A percentile compares a stretch with the other conserved stretches of the same genome.
These are phyloP conservation scores for Gonium pectorale DNA, from an alignment of 139 green algal species.

Conservation along the genomic window DNA sequence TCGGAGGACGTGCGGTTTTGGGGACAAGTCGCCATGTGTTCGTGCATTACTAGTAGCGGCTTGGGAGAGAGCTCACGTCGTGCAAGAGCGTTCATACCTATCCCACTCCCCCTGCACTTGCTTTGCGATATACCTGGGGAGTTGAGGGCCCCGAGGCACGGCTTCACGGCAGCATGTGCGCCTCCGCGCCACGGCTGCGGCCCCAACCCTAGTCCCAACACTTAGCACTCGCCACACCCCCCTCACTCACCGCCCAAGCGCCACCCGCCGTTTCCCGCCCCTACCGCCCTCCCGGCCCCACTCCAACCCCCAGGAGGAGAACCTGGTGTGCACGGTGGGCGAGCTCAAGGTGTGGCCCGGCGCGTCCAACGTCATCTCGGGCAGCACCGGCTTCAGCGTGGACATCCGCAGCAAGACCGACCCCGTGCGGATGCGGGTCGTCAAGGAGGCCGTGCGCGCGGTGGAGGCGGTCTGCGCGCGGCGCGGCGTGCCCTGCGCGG, in stretches of 20 bases:
- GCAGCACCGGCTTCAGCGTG: conserved; percentile 71
- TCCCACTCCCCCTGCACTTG: too few relatives aligned
- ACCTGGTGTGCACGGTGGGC: conserved; percentile 94
- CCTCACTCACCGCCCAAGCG: not conserved
- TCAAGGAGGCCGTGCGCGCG: conserved; percentile 27
- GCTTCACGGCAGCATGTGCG: too few relatives aligned
- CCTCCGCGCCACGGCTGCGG: too few relatives aligned
- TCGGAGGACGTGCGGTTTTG: too few relatives aligned
- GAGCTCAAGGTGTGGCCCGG: conserved; percentile 81
- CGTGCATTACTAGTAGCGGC: too few relatives aligned
- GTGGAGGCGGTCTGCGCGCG: conserved; percentile 55
- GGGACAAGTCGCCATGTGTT: too few relatives aligned
- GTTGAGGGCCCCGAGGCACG: too few relatives aligned
- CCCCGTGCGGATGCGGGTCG: conserved; percentile 40
- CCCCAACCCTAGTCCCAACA: too few relatives aligned
- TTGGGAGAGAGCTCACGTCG: too few relatives aligned
- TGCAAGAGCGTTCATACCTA: too few relatives aligned
- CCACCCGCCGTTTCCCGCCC: not conserved
- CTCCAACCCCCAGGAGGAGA: conserved; percentile 40
- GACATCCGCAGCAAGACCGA: conserved; percentile 72
- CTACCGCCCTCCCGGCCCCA: not conserved
- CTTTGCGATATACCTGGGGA: too few relatives aligned
- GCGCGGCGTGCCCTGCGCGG: conserved; percentile 61
- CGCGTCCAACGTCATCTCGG: conserved; percentile 91
- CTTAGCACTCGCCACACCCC: not conserved